Conservation (phyloP, 768 basidiomycete species). For the Gloeopeniophorella convolvens region DNA sequence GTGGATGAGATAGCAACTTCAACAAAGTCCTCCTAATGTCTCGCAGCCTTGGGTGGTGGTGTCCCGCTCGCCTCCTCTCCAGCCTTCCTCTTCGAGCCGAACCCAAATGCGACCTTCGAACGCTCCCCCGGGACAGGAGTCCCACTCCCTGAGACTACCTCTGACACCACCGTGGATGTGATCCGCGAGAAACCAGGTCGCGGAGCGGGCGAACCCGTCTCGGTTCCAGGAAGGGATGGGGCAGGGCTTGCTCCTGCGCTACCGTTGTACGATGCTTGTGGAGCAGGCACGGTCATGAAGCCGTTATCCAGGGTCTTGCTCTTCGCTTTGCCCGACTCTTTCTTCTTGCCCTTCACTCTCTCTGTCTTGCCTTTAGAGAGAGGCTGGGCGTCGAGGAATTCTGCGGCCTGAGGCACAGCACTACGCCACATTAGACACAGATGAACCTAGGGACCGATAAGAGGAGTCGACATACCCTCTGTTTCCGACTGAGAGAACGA, state of each 20-base stretch:
- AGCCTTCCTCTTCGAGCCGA: constrained; percentile 77
- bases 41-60: constrained; percentile 54
- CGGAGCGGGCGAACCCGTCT: constrained; percentile 57
- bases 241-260: constrained; percentile 36
- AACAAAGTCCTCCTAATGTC: not conserved
- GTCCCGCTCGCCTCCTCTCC: constrained; percentile 59
- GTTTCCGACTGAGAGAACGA: constrained; percentile 91
- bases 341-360: constrained; percentile 75
- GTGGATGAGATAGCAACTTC: no score
- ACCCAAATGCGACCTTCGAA: constrained; percentile 69
- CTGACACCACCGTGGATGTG: constrained; percentile 47
- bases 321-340: constrained; percentile 50
- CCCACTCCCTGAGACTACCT: constrained; percentile 35
- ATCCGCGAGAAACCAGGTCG: constrained; percentile 76
- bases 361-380: constrained; percentile 80
- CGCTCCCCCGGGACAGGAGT: constrained; percentile 61
- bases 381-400: constrained; percentile 76
- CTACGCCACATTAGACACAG: constrained; percentile 34
- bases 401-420: constrained; percentile 79
- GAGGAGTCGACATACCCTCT: constrained; percentile 57
- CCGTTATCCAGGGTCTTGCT: constrained; percentile 47
- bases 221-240: constrained; percentile 30
- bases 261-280: constrained; percentile 36
- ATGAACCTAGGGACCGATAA: constrained; percentile 1
- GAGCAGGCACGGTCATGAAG: constrained; percentile 69